Evolutionary conservation across 768 basidiomycete genomes (phyloP), one percentile per base, ranked within the genome.

Genomic region (Mycena galopus): DNA sequence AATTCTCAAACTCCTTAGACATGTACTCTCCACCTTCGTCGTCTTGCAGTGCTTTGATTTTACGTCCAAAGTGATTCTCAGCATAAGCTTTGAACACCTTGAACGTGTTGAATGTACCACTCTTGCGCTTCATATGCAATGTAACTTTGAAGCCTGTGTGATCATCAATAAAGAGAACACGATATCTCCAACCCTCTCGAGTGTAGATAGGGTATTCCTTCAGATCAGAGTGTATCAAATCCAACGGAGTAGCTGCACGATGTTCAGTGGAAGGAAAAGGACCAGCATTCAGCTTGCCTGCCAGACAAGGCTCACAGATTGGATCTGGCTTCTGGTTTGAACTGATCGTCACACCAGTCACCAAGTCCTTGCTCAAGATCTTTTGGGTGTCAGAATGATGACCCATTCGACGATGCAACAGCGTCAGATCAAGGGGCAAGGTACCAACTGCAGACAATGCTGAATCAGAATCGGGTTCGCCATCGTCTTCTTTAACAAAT

Each of bases 81-180:
- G 63, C 63, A 65, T 65, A 65, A 9, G 63, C 63, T 29, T 65
- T 65, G 63, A 65, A 65, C 47, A 65, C 21, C 21, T 65, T 65
- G 63, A 65, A 65, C 27, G 63, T 47, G 32, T 65, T 25, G 64
- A 65, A 56, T 42, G 64, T 56, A 33, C 51, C 64, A 56, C 50
- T 65, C 50, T 55, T 65, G 50, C 23, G 51, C 64, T 39, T 53
- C 62, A 64, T 64, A 44, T 64, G 62, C 29, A 50, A 3, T 2
- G 30, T 27, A n/a, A 33, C 62, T 64, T 64, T 64, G 62, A 64
- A 64, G 47, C 62, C 27, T 37, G 35, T 37, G 35, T 37, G 35
- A 37, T 37, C 35, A 37, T 37, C 35, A 37, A 37, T 37, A 14
- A 42, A 44, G 35, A 44, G 10, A 61, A 61, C 32, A 32, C 30